Evolutionary conservation across 352 stramenopile genomes (phyloP).

Genomic region (Phytophthora pistaciae): DNA sequence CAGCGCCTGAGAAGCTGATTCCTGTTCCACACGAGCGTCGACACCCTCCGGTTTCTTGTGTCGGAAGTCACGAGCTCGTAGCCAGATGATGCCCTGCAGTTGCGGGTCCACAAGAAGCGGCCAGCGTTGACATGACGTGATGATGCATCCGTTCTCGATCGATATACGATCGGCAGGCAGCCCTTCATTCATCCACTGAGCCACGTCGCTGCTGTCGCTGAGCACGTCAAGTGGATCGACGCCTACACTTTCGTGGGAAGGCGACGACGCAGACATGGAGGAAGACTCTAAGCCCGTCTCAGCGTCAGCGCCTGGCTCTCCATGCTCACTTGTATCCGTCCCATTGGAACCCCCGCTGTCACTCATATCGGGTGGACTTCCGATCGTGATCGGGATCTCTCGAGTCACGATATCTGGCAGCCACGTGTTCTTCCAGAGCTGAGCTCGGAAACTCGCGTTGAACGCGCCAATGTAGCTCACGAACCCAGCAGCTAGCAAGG

Average conservation of each 20-base stretch:
- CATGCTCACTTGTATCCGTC: slow-evolving; percentile 1
- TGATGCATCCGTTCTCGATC: slow-evolving; percentile 94
- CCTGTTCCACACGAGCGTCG: slow-evolving; percentile 3
- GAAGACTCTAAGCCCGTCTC: slow-evolving; percentile 8
- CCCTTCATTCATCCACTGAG: slow-evolving; percentile 94
- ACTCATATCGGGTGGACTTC: slow-evolving; percentile 22
- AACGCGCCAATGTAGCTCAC: slow-evolving; percentile 95
- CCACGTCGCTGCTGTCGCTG: slow-evolving; percentile 83
- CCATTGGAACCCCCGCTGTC: slow-evolving; percentile 2
- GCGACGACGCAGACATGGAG: slow-evolving; percentile 9
- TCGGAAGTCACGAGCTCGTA: slow-evolving; percentile 69
- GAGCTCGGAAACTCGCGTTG: slow-evolving; percentile 79
- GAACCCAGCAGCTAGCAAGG: slow-evolving; percentile 89
- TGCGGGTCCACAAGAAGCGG: slow-evolving; percentile 93
- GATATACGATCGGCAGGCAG: slow-evolving; percentile 92
- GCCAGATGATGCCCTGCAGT: slow-evolving; percentile 90
- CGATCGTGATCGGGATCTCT: slow-evolving; percentile 86
- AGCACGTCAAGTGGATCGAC: slow-evolving; percentile 91
- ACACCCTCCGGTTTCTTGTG: slow-evolving; percentile 17
- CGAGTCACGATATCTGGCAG: slow-evolving; percentile 85
- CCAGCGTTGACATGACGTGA: slow-evolving; percentile 89
- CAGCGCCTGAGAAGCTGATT: slow-evolving; percentile 35
- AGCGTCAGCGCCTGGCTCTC: not conserved
- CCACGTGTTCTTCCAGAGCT: slow-evolving; percentile 91
- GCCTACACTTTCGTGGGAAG: slow-evolving; percentile 12